phyloP scores from a whole-genome alignment of 495 filamentous ascomycete genomes.

The Barbatosphaeria neglecta region DNA sequence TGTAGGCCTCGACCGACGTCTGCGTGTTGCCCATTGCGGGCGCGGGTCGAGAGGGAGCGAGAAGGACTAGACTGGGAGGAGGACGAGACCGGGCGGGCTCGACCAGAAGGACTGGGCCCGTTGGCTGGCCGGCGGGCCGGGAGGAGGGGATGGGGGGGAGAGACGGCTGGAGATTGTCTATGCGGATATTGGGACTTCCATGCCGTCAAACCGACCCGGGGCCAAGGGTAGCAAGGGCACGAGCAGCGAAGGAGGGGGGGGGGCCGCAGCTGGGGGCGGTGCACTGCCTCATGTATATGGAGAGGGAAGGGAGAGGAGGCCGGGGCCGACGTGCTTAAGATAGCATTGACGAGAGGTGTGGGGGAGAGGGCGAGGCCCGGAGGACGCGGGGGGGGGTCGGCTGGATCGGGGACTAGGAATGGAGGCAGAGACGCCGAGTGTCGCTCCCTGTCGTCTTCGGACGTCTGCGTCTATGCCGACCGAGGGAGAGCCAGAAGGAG shows the following conservation, averaged over 20 bases:
- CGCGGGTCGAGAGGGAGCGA: not conserved
- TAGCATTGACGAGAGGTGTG: not conserved
- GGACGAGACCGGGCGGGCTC: not conserved
- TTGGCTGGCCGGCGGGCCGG: not conserved
- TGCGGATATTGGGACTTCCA: slow-evolving; percentile 28
- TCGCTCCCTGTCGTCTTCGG: too few relatives aligned
- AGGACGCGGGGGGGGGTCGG: not conserved
- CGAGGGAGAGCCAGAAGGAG: not conserved
- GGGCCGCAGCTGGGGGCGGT: slow-evolving; percentile 1
- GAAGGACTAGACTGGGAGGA: too few relatives aligned
- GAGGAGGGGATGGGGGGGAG: not conserved
- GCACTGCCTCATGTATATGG: slow-evolving; percentile 13
- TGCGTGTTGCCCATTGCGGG: slow-evolving; percentile 32
- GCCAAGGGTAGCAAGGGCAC: slow-evolving; percentile 5
- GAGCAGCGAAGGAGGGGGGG: not conserved
- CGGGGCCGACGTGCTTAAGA: not conserved
- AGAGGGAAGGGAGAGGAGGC: not conserved
- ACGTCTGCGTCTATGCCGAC: not conserved
- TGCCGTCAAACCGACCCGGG: slow-evolving; percentile 16
- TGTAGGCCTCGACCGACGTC: slow-evolving; percentile 29
- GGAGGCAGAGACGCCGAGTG: too few relatives aligned
- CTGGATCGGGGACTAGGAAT: not conserved
- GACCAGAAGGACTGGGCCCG: not conserved
- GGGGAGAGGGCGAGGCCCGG: not conserved
- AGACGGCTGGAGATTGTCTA: slow-evolving; percentile 22